phyloP scores from a whole-genome alignment of 1,284 basidiomycete genomes.

The Hemileia vastatrix region DNA sequence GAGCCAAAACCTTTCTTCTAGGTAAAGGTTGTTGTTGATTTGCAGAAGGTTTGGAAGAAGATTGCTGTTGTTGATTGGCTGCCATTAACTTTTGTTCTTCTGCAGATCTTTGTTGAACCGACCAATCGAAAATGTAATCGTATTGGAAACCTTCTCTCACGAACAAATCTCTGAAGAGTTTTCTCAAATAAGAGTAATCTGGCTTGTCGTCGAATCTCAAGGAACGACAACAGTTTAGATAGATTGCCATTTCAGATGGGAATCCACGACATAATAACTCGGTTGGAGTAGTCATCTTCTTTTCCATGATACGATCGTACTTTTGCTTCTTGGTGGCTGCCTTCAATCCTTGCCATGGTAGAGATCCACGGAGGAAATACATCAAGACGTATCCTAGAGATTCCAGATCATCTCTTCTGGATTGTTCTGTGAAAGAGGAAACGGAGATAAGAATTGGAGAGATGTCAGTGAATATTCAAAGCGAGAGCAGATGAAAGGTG shows the following conservation, averaged over 20 bases:
- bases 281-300: conserved; percentile 46
- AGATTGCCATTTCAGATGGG: conserved; percentile 45
- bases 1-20: conserved; percentile 39
- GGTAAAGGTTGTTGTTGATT: conserved; percentile 20
- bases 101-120: conserved; percentile 45
- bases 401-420: conserved; percentile 43
- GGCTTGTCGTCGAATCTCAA: conserved; percentile 45
- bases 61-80: conserved; percentile 11
- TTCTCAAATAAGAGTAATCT: conserved; percentile 45
- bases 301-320: conserved; percentile 46
- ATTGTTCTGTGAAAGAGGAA: conserved; percentile 33
- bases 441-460: neutral
- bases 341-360: conserved; percentile 44
- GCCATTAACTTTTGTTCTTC: conserved; percentile 27
- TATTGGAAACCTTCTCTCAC: conserved; percentile 46
- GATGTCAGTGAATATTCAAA: conserved; percentile 4
- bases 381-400: conserved; percentile 43
- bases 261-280: conserved; percentile 45
- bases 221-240: conserved; percentile 46
- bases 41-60: neutral
- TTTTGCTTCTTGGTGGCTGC: conserved; percentile 46
- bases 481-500: neutral
- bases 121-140: conserved; percentile 46
- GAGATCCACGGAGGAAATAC: conserved; percentile 44
- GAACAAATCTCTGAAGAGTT: conserved; percentile 46